Evolutionary conservation across 768 basidiomycete species (phyloP).

Genomic region (Paxillus involutus): DNA sequence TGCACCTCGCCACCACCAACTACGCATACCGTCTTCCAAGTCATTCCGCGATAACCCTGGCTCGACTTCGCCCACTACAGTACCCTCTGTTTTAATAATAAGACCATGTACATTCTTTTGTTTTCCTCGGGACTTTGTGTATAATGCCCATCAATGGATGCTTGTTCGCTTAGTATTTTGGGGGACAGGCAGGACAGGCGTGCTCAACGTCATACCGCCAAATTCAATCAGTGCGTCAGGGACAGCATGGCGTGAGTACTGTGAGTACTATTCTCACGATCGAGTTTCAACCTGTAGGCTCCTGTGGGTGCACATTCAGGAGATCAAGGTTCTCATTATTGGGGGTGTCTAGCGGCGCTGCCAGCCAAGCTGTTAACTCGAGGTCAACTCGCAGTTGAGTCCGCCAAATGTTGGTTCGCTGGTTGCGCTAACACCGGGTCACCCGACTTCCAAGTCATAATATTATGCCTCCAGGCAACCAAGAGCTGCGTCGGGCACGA

Average conservation of each 20-base stretch:
- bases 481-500: not conserved
- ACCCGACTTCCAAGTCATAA: not conserved
- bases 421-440: no score
- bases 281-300: no score
- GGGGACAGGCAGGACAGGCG: no score
- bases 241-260: no score
- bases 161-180: not conserved
- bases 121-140: slow-evolving; percentile 22
- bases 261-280: no score
- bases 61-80: slow-evolving; percentile 6
- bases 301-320: no score
- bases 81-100: slow-evolving; percentile 25
- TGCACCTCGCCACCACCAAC: not conserved
- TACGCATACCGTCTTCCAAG: no score
- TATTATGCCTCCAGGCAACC: not conserved
- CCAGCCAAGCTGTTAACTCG: not conserved
- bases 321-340: no score
- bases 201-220: no score
- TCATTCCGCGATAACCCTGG: slow-evolving; percentile 19
- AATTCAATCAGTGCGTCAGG: no score
- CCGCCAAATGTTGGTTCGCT: not conserved
- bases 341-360: no score
- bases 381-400: not conserved
- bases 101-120: slow-evolving; percentile 33
- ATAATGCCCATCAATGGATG: slow-evolving; percentile 21